These are phyloP conservation scores for Aspergillus ruber DNA, from an alignment of 2,329 filamentous ascomycete genomes.

Conservation along the genomic window DNA sequence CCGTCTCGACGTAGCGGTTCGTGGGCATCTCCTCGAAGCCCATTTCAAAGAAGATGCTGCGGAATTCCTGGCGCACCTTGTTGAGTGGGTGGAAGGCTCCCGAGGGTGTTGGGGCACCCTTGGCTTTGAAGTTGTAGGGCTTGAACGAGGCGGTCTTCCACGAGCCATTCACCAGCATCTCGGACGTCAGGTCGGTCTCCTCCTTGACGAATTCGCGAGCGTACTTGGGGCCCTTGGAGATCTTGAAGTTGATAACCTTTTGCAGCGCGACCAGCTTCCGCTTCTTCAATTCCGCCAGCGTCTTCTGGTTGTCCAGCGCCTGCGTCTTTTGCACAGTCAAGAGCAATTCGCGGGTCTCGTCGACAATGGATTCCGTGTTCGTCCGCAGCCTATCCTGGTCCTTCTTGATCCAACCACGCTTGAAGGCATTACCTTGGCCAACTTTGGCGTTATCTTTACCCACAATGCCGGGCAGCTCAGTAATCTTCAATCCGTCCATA, in stretches of 20 bases:
- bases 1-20: conserved; percentile 85
- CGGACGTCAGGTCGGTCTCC: conserved; percentile 88
- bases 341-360: conserved; percentile 71
- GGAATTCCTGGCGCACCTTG: conserved; percentile 93
- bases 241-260: conserved; percentile 79
- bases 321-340: conserved; percentile 64
- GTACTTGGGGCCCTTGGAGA: conserved; percentile 81
- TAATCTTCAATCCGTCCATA: conserved; percentile 73
- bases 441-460: conserved; percentile 50
- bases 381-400: conserved; percentile 52
- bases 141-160: conserved; percentile 94
- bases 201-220: conserved; percentile 83
- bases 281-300: conserved; percentile 77
- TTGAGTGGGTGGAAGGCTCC: conserved; percentile 60
- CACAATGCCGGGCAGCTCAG: conserved; percentile 53
- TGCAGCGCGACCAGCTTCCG: conserved; percentile 78
- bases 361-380: conserved; percentile 65
- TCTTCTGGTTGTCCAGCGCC: conserved; percentile 65
- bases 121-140: conserved; percentile 70
- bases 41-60: conserved; percentile 98
- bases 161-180: conserved; percentile 78
- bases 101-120: conserved; percentile 46
- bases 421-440: conserved; percentile 93
- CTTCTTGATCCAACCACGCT: conserved; percentile 62
- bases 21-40: conserved; percentile 98